Evolutionary conservation across 805 yeast genomes (phyloP).

Genomic region (Candida chauliodis): DNA sequence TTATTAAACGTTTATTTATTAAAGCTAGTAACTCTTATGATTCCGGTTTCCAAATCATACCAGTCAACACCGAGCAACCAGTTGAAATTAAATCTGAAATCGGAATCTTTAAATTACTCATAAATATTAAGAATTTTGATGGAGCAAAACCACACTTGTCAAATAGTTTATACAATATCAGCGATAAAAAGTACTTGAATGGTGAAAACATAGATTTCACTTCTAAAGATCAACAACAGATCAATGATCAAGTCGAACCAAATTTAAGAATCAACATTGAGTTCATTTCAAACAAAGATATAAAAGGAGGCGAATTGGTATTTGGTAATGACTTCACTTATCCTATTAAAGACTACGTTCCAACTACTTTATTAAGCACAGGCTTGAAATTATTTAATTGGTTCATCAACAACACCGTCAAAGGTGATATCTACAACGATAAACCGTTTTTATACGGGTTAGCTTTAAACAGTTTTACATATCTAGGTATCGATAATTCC

Average conservation of each 20-base stretch:
- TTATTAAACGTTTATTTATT: conserved; percentile 30
- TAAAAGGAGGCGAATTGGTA: conserved; percentile 52
- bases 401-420: conserved; percentile 61
- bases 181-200: conserved; percentile 26
- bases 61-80: conserved; percentile 42
- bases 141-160: conserved; percentile 37
- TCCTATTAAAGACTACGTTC: conserved; percentile 57
- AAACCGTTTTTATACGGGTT: conserved; percentile 63
- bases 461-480: conserved; percentile 55
- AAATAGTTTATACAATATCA: conserved; percentile 29
- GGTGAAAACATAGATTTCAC: conserved; percentile 11
- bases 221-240: conserved; percentile 6
- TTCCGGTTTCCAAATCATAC: conserved; percentile 27
- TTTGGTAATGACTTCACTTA: conserved; percentile 67
- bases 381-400: conserved; percentile 56
- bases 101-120: conserved; percentile 36
- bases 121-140: conserved; percentile 46
- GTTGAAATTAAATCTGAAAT: conserved; percentile 33
- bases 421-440: conserved; percentile 58
- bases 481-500: conserved; percentile 28
- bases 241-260: conserved; percentile 15
- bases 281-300: conserved; percentile 39
- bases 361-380: conserved; percentile 42
- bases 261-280: conserved; percentile 33
- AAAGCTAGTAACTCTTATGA: conserved; percentile 27